A percentile compares a stretch with the other conserved stretches of the same genome.
These are phyloP conservation scores for Dactylonectria macrodidyma DNA, from an alignment of 2,329 filamentous ascomycete genomes.

Conservation along the genomic window DNA sequence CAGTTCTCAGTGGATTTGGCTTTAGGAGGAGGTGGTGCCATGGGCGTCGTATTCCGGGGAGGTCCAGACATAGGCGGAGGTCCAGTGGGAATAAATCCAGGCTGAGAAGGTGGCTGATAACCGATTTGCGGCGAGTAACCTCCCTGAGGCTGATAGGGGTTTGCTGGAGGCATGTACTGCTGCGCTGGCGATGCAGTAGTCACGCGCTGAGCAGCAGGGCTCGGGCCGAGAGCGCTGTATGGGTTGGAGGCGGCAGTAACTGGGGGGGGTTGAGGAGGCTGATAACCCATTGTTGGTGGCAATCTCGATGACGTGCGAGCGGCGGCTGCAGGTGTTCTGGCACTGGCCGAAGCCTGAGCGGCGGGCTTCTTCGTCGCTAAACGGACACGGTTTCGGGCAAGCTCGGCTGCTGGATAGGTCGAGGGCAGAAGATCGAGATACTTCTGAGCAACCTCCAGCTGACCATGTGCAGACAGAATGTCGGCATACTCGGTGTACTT, in stretches of 20 bases:
- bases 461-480: constrained; percentile 91
- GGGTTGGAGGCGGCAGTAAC: constrained; percentile 48
- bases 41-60: constrained; percentile 75
- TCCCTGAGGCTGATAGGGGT: constrained; percentile 53
- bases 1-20: constrained; percentile 83
- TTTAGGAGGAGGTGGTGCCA: constrained; percentile 78
- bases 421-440: constrained; percentile 90
- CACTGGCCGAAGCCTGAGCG: constrained; percentile 45
- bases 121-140: constrained; percentile 42
- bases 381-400: constrained; percentile 87
- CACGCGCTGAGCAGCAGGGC: constrained; percentile 43
- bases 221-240: constrained; percentile 61
- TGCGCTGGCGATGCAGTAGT: constrained; percentile 46
- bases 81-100: constrained; percentile 55
- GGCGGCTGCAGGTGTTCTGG: constrained; percentile 47
- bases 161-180: constrained; percentile 56
- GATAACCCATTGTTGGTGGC: constrained; percentile 61
- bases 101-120: constrained; percentile 68
- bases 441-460: constrained; percentile 87
- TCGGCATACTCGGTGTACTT: constrained; percentile 99
- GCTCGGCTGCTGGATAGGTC: constrained; percentile 88
- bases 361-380: constrained; percentile 77
- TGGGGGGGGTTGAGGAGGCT: constrained; percentile 59
- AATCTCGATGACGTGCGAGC: constrained; percentile 58
- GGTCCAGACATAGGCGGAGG: constrained; percentile 56